Conservation (phyloP, 768 basidiomycete genomes). For the Kwoniella dejecticola region DNA sequence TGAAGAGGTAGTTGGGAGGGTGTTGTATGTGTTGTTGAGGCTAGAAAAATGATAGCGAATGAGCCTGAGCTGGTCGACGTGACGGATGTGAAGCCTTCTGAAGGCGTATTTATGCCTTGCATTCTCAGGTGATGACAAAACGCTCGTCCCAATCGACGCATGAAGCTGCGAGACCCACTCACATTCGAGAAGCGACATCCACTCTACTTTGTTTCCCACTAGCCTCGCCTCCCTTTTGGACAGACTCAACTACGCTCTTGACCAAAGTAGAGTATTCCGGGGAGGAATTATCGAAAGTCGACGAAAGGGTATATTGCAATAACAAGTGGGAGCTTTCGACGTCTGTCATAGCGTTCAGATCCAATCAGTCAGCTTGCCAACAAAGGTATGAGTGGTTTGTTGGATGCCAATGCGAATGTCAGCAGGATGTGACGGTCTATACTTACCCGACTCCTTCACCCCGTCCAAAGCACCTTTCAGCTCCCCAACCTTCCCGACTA, state of each 20-base stretch:
- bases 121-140: too few relatives aligned
- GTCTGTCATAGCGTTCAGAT: conserved; percentile 28
- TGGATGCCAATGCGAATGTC: too few relatives aligned
- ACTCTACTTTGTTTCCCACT: conserved; percentile 28
- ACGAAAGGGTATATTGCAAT: conserved; percentile 39
- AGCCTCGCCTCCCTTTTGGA: conserved; percentile 38
- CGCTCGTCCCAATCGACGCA: too few relatives aligned
- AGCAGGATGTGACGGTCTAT: too few relatives aligned
- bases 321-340: conserved; percentile 50
- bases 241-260: conserved; percentile 36
- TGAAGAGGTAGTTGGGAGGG: conserved; percentile 44
- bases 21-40: conserved; percentile 55
- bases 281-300: conserved; percentile 30
- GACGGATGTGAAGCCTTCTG: too few relatives aligned
- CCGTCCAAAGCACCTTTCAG: conserved; percentile 48
- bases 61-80: background rate
- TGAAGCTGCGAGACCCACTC: conserved; percentile 12
- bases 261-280: conserved; percentile 31
- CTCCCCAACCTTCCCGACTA: conserved; percentile 45
- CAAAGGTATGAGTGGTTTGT: too few relatives aligned
- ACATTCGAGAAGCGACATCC: conserved; percentile 52
- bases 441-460: conserved; percentile 50
- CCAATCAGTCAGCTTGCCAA: too few relatives aligned
- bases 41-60: conserved; percentile 17
- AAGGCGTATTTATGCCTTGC: too few relatives aligned